Evolutionary conservation across 1,284 basidiomycete genomes (phyloP).

Genomic region (Wolfiporia cocos): DNA sequence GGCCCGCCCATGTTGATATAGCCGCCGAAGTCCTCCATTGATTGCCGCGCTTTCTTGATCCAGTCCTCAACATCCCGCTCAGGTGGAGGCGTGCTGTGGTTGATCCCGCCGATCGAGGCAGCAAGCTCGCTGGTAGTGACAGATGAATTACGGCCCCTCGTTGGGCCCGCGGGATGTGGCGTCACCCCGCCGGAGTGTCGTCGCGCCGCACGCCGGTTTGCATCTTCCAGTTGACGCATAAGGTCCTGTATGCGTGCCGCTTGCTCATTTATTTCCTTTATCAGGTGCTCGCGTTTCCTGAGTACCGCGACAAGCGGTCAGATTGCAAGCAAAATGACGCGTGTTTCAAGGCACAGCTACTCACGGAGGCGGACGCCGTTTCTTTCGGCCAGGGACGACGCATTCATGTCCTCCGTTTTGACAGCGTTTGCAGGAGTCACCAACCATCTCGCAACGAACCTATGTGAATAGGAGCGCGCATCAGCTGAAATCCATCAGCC

Average conservation of each 20-base stretch:
- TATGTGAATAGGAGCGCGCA: slow-evolving; percentile 15
- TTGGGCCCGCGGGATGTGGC: not conserved
- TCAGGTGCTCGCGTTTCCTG: slow-evolving; percentile 69
- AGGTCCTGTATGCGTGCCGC: slow-evolving; percentile 62
- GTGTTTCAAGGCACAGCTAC: too few relatives aligned
- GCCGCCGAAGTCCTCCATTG: slow-evolving; percentile 57
- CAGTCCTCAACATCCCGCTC: slow-evolving; percentile 54
- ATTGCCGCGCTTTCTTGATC: slow-evolving; percentile 65
- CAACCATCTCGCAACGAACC: slow-evolving; percentile 68
- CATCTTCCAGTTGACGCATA: slow-evolving; percentile 55
- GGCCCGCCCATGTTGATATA: slow-evolving; percentile 55
- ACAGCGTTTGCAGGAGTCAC: slow-evolving; percentile 66
- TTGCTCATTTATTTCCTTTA: slow-evolving; percentile 67
- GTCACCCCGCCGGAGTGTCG: not conserved
- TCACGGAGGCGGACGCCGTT: slow-evolving; percentile 70
- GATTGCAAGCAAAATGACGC: too few relatives aligned
- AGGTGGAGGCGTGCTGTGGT: slow-evolving; percentile 7
- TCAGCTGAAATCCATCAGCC: not conserved
- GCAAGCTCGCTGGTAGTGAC: too few relatives aligned
- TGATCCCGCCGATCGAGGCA: not conserved
- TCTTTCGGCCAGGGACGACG: slow-evolving; percentile 69
- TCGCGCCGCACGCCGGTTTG: slow-evolving; percentile 18
- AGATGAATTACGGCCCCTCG: too few relatives aligned
- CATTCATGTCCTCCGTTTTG: slow-evolving; percentile 62
- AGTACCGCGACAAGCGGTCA: not conserved